Conservation (phyloP, 2,329 filamentous ascomycete species). For the Arthrobotrys sinensis region DNA sequence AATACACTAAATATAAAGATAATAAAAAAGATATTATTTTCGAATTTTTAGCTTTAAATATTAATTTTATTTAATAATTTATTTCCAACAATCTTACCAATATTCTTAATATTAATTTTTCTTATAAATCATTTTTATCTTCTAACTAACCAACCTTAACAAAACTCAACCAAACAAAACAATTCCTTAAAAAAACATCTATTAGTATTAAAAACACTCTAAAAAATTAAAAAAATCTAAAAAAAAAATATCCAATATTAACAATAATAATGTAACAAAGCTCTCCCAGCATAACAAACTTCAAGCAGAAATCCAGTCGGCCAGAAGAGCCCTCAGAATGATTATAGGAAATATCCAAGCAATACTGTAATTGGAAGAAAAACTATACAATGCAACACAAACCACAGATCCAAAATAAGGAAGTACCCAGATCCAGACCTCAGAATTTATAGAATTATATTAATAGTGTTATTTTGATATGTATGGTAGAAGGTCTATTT, state of each 20-base stretch:
- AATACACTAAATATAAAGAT: neutral
- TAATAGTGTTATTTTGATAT: no score
- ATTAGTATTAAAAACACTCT: neutral
- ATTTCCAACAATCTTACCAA: neutral
- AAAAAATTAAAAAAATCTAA: neutral
- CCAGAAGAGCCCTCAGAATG: no score
- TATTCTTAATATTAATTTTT: conserved; percentile 1
- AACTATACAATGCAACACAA: no score
- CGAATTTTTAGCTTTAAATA: neutral
- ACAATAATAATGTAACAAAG: conserved; percentile 1
- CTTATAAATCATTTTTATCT: no score
- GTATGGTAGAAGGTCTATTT: no score
- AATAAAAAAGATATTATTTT: neutral
- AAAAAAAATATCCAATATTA: conserved; percentile 4
- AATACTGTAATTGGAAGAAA: no score
- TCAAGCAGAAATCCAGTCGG: no score
- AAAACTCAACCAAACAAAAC: neutral
- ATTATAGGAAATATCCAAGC: no score
- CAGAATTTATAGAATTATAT: no score
- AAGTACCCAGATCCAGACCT: no score
- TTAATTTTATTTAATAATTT: conserved; percentile 1
- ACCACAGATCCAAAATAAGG: no score
- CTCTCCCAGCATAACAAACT: no score
- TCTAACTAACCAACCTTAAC: neutral
- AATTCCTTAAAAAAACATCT: neutral